Percentiles rank a stretch among this genome's conserved stretches.
Evolutionary conservation across 179 eudicot genomes (phyloP).

Genomic region (Silene coronaria): DNA sequence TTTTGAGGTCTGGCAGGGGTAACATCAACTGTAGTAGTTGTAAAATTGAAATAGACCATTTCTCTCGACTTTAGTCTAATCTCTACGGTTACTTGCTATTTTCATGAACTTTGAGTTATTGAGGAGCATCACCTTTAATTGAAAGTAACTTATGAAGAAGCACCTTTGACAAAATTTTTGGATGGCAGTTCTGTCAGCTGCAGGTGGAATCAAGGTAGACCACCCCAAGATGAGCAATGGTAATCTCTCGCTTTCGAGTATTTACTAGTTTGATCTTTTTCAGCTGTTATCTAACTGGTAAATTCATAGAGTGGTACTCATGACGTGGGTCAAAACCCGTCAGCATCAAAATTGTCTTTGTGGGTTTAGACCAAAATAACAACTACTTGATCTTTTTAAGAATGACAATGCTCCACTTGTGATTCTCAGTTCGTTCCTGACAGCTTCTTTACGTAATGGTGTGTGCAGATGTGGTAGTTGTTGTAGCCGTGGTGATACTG

Average conservation of each 20-base stretch:
- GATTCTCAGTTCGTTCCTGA: neutral
- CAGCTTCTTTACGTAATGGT: neutral
- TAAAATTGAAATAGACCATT: neutral
- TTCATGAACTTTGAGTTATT: neutral
- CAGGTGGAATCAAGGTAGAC: slow-evolving; percentile 46
- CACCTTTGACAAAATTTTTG: slow-evolving; percentile 13
- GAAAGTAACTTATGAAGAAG: neutral
- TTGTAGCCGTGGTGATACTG: slow-evolving; percentile 66
- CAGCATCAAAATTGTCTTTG: neutral
- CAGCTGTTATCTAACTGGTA: neutral
- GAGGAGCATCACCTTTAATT: neutral
- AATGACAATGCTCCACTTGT: neutral
- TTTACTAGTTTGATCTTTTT: neutral
- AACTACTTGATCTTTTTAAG: neutral
- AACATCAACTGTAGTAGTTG: neutral
- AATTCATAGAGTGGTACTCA: neutral
- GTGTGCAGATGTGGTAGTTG: slow-evolving; percentile 58
- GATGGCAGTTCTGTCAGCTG: slow-evolving; percentile 83
- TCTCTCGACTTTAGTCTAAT: neutral
- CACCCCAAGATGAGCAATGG: slow-evolving; percentile 61
- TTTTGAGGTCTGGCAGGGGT: neutral
- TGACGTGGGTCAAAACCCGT: neutral
- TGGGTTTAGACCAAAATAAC: neutral
- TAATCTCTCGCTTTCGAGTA: slow-evolving; percentile 22
- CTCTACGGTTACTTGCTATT: neutral